These are phyloP conservation scores for Pichia terricola DNA, from an alignment of 1,139 yeast species.

Conservation along the genomic window DNA sequence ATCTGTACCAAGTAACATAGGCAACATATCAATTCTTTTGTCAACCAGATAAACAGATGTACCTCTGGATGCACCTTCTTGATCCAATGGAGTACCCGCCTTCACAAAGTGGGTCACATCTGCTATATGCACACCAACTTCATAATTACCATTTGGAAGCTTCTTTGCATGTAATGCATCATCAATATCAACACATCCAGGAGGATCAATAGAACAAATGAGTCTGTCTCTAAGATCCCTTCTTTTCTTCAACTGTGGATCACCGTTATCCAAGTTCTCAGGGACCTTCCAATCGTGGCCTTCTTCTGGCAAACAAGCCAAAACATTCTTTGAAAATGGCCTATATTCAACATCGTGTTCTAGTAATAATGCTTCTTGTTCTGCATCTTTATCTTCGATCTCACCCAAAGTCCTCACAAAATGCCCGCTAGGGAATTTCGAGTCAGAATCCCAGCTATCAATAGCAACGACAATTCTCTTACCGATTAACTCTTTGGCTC, in stretches of 20 bases:
- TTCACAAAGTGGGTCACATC: conserved; percentile 97
- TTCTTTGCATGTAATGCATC: conserved; percentile 88
- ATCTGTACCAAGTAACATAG: conserved; percentile 90
- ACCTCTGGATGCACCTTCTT: conserved; percentile 95
- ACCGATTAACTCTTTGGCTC: conserved; percentile 72
- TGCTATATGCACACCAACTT: conserved; percentile 98
- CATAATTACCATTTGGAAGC: conserved; percentile 87
- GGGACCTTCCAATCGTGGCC: conserved; percentile 94
- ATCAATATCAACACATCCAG: conserved; percentile 97
- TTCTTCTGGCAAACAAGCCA: conserved; percentile 86
- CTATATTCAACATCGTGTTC: conserved; percentile 96
- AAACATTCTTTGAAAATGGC: conserved; percentile 87
- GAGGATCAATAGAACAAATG: conserved; percentile 96
- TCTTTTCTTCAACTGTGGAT: conserved; percentile 55
- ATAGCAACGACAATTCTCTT: conserved; percentile 86
- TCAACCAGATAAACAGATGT: conserved; percentile 97
- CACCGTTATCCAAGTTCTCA: conserved; percentile 45
- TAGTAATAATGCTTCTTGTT: conserved; percentile 84
- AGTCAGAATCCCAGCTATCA: conserved; percentile 82
- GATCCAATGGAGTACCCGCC: conserved; percentile 84
- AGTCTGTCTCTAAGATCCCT: conserved; percentile 78
- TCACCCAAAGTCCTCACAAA: conserved; percentile 85
- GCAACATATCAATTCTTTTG: conserved; percentile 98
- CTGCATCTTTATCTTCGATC: conserved; percentile 88
- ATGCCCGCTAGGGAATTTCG: conserved; percentile 90